phyloP scores from a whole-genome alignment of 2,329 filamentous ascomycete species.

The Nemania diffusa region DNA sequence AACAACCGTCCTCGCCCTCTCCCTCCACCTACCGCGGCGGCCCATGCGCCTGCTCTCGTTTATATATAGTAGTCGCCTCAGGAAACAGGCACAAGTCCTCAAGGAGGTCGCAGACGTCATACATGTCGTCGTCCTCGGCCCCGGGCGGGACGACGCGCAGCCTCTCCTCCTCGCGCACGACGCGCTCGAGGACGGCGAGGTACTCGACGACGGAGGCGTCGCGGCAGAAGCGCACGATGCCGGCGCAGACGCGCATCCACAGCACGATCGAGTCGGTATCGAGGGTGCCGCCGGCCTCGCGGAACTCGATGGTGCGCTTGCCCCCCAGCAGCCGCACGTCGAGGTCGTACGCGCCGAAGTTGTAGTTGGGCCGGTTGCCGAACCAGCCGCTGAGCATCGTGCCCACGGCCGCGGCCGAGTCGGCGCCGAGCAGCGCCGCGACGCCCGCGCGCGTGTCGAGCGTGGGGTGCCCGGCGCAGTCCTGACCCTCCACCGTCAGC shows the following conservation, averaged over 20 bases:
- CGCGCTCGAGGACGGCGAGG: conserved; percentile 44
- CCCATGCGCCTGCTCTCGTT: conserved; percentile 33
- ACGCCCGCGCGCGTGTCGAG: conserved; percentile 33
- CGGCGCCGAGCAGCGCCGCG: conserved; percentile 41
- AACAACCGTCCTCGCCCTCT: background rate
- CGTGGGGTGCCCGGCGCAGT: background rate
- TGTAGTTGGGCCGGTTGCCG: conserved; percentile 41
- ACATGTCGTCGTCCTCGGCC: conserved; percentile 37
- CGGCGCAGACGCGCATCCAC: conserved; percentile 51
- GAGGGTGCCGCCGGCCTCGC: conserved; percentile 51
- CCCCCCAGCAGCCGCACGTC: background rate
- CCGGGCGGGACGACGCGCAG: background rate
- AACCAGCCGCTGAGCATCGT: conserved; percentile 27
- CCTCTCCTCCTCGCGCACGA: conserved; percentile 48
- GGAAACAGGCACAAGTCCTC: conserved; percentile 49
- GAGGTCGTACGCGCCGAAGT: conserved; percentile 38
- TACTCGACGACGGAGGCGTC: conserved; percentile 24
- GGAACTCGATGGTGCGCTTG: conserved; percentile 50
- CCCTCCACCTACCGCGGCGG: conserved; percentile 35
- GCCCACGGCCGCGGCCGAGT: conserved; percentile 42
- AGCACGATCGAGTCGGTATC: conserved; percentile 49
- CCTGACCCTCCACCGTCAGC: background rate
- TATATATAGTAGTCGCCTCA: conserved; percentile 46
- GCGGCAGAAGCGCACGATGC: conserved; percentile 42
- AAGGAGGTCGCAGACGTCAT: conserved; percentile 53